Base-by-base conservation (phyloP, 805 yeast genomes). In the Maudiozyma bulderi region DNA sequence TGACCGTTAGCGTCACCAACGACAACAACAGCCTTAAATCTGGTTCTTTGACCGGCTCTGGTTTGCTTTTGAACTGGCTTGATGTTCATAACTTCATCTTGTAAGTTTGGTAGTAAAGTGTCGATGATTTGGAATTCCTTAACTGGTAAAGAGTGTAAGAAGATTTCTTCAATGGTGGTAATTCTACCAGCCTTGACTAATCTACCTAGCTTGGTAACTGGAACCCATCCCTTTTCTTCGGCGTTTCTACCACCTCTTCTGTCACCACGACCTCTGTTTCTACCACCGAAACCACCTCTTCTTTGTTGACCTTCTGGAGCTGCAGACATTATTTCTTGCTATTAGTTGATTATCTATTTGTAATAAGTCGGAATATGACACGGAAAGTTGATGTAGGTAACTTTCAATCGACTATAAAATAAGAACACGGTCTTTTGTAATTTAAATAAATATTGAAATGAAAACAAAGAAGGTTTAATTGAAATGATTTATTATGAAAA, bases 31-130 rank as follows among this genome's bases (percentile, higher is more conserved):
- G 98, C 99, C 93, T 95, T 95, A 85, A 93, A 90, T 84, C 99
- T 89, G 79, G 98, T 93, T 84, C 99, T 91, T 84, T 93, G 99
- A 89, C 99, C 99, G 70, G 99, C 99, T 80, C 96, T 84, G 83
- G 99, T 93, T 81, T 93, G 99, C 85, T 93, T 93, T 81, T 93
- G 99, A 67, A 93, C 99, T 65, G 99, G 95, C 81, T 91, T 84
- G 81, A 93, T 93, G 88, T 91, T 91, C 99, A 93, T 93, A 72
- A 93, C 97, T 80, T 91, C 96, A 75, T 93, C 99, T 78, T 85
- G 83, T 73, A 93, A 84, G 71, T 78, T 84, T 73, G 99, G 99
- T 70, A 93, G 81, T 75, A 93, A 81, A 71, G 82, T 82, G 81
- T 93, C 99, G 69, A 93, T 86, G 81, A 93, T 86, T 82, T 93